A percentile compares a stretch with the other conserved stretches of the same genome.
Evolutionary conservation across 2,329 filamentous ascomycete genomes (phyloP).

Genomic region (Cladobotryum protrusum): DNA sequence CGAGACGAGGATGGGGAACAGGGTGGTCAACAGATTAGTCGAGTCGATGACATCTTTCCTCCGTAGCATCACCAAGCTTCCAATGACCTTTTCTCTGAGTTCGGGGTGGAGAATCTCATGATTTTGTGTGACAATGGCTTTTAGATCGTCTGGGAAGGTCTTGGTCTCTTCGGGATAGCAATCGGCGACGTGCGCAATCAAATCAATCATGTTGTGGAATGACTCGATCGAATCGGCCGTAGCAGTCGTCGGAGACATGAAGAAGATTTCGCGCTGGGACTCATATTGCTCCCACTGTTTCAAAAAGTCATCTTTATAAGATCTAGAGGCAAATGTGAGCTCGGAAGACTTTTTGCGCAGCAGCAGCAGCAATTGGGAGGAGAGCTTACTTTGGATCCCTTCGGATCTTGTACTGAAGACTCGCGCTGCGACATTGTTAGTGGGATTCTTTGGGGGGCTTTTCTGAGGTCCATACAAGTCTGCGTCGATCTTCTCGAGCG

Average conservation of each 20-base stretch:
- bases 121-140: constrained; percentile 72
- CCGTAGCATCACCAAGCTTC: constrained; percentile 76
- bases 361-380: background rate
- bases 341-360: background rate
- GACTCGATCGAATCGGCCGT: constrained; percentile 74
- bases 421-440: constrained; percentile 52
- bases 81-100: constrained; percentile 88
- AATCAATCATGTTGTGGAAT: constrained; percentile 85
- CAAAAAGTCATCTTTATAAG: constrained; percentile 83
- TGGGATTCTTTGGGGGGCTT: background rate
- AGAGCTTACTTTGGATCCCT: constrained; percentile 66
- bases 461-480: constrained; percentile 54
- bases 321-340: constrained; percentile 40
- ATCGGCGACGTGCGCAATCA: constrained; percentile 88
- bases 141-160: constrained; percentile 73
- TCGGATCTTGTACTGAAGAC: constrained; percentile 85
- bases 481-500: constrained; percentile 91
- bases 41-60: constrained; percentile 93
- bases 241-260: constrained; percentile 71
- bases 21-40: constrained; percentile 70
- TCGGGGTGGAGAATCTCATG: constrained; percentile 79
- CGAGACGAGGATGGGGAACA: constrained; percentile 92
- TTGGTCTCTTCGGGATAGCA: constrained; percentile 80
- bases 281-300: constrained; percentile 90
- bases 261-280: constrained; percentile 84